Percentiles rank a stretch among this genome's conserved stretches.
These are phyloP conservation scores for Pistacia atlantica DNA, from an alignment of 345 rosid genomes.

Conservation along the genomic window DNA sequence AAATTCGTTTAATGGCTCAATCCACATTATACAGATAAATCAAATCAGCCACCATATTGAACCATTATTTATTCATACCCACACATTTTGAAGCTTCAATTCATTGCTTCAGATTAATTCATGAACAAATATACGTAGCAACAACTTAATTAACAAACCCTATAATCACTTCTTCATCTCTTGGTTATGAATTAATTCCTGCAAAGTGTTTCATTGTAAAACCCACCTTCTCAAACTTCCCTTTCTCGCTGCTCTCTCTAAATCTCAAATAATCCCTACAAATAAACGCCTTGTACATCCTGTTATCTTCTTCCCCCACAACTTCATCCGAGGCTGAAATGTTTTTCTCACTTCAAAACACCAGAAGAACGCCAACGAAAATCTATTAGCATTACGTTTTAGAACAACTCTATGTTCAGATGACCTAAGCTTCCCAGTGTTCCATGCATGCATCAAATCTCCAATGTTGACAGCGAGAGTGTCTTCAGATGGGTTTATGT, in stretches of 20 bases:
- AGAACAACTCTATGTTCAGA: too few relatives aligned
- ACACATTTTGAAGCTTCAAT: background rate
- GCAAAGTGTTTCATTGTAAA: conserved; percentile 29
- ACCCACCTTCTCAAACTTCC: conserved; percentile 30
- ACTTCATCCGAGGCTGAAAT: conserved; percentile 28
- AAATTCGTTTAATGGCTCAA: too few relatives aligned
- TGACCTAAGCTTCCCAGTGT: too few relatives aligned
- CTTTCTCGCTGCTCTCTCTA: conserved; percentile 24
- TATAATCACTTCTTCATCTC: background rate
- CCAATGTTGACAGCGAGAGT: too few relatives aligned
- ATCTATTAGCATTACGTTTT: too few relatives aligned
- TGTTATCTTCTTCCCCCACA: conserved; percentile 17
- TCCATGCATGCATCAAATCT: too few relatives aligned
- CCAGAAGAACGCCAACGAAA: too few relatives aligned
- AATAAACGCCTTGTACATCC: conserved; percentile 19
- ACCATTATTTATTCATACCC: background rate
- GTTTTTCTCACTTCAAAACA: conserved; percentile 16
- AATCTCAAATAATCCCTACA: conserved; percentile 26
- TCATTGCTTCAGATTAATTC: too few relatives aligned
- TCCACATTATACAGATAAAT: too few relatives aligned
- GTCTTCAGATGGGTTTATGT: too few relatives aligned
- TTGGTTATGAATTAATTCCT: background rate
- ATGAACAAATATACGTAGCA: background rate
- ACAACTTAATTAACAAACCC: background rate
- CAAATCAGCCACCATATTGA: background rate